These are phyloP conservation scores for Cicer cuneatum DNA, from an alignment of 306 rosid species.

Conservation along the genomic window DNA sequence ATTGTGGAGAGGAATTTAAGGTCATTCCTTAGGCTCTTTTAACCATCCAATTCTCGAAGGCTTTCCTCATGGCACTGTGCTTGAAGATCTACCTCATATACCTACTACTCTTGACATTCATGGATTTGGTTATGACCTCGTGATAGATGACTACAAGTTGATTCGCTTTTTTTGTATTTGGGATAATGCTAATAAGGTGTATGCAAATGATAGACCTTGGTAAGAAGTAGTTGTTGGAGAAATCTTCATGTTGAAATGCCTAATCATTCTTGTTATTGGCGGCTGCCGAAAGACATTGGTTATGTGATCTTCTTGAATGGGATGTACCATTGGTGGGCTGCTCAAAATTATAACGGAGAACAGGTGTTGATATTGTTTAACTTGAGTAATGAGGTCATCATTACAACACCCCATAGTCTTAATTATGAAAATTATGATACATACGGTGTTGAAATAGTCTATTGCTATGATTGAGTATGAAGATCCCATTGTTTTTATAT, in stretches of 20 bases:
- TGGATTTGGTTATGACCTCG: not conserved
- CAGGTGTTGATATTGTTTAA: not conserved
- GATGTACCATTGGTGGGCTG: not conserved
- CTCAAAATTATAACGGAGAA: not conserved
- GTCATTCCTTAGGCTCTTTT: not conserved
- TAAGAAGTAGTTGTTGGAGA: not conserved
- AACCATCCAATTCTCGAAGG: not conserved
- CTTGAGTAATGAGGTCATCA: not conserved
- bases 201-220: too few species aligned
- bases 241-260: not conserved
- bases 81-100: not conserved
- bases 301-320: not conserved
- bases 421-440: not conserved
- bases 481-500: not conserved
- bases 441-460: not conserved
- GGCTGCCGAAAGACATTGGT: not conserved
- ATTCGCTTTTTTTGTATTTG: not conserved
- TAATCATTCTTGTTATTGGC: not conserved
- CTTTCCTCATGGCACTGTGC: not conserved
- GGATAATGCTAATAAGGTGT: too few species aligned
- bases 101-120: not conserved
- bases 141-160: not conserved
- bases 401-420: not conserved
- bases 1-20: not conserved
- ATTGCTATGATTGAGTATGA: not conserved